Evolutionary conservation across 768 basidiomycete genomes (phyloP).

Genomic region (Boletus subparvulus): DNA sequence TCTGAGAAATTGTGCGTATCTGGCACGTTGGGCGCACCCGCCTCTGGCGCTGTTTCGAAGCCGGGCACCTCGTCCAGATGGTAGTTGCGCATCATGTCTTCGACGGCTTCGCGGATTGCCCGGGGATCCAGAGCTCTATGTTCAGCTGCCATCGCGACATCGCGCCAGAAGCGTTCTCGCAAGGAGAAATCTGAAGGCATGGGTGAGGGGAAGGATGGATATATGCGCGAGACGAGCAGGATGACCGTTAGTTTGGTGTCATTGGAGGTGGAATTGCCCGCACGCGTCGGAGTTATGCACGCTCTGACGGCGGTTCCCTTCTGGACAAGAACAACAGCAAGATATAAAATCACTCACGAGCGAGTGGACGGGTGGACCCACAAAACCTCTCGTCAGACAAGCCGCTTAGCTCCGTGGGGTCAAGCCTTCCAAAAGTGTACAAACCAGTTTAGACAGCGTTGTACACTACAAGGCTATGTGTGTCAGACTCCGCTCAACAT

Average conservation of each 20-base stretch:
- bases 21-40: background rate
- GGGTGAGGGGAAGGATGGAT: background rate
- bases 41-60: conserved; percentile 3
- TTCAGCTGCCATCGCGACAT: conserved; percentile 15
- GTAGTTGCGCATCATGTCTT: conserved; percentile 26
- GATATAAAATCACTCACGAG: background rate
- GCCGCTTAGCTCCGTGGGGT: conserved; percentile 4
- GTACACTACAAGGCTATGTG: conserved; percentile 8
- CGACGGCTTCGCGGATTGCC: conserved; percentile 19
- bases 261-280: background rate
- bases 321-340: background rate
- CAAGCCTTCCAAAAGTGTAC: conserved; percentile 23
- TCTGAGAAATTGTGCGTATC: conserved; percentile 12
- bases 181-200: conserved; percentile 18
- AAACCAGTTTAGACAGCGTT: background rate
- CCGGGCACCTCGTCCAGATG: conserved; percentile 19
- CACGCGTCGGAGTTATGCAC: conserved; percentile 6
- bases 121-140: conserved; percentile 10
- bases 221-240: conserved; percentile 1
- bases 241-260: background rate
- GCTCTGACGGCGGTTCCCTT: background rate
- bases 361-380: conserved; percentile 19
- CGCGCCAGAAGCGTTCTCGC: conserved; percentile 28
- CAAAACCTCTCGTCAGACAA: conserved; percentile 10
- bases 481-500: background rate